These are phyloP conservation scores for Globisporangium uncinulatum DNA, from an alignment of 352 stramenopile species.

Conservation along the genomic window DNA sequence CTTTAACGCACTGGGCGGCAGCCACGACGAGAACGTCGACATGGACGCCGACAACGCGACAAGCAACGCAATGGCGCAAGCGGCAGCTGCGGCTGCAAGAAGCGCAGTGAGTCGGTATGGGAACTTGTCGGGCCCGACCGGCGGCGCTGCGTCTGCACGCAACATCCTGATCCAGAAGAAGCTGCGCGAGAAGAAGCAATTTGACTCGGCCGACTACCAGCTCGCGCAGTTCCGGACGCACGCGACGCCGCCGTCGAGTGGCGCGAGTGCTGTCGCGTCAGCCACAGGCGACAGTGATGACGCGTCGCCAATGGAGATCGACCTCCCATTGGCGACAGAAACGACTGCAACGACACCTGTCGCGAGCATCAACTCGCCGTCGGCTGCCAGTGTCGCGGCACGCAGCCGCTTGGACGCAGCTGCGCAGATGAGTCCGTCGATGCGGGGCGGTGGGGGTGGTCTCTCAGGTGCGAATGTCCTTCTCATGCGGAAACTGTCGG, in stretches of 20 bases:
- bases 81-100: background rate
- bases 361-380: conserved; percentile 40
- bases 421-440: conserved; percentile 52
- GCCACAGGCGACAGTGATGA: conserved; percentile 1
- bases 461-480: conserved; percentile 30
- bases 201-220: conserved; percentile 79
- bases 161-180: conserved; percentile 74
- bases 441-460: conserved; percentile 24
- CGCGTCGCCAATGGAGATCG: conserved; percentile 23
- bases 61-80: background rate
- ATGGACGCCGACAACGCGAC: conserved; percentile 3
- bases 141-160: conserved; percentile 36
- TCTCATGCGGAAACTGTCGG: conserved; percentile 25
- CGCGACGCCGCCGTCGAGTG: conserved; percentile 1
- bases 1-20: conserved; percentile 30
- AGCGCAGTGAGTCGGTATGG: conserved; percentile 16
- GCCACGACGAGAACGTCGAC: conserved; percentile 19
- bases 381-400: conserved; percentile 20
- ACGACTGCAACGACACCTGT: background rate
- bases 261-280: conserved; percentile 4
- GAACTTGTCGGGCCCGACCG: conserved; percentile 12
- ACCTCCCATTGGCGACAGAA: conserved; percentile 15
- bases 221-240: conserved; percentile 25
- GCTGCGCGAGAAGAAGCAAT: conserved; percentile 58
- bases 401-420: conserved; percentile 15